Percentiles rank a stretch among this genome's conserved stretches.
phyloP scores from a whole-genome alignment of 106 monocot species.

The Allium fistulosum region DNA sequence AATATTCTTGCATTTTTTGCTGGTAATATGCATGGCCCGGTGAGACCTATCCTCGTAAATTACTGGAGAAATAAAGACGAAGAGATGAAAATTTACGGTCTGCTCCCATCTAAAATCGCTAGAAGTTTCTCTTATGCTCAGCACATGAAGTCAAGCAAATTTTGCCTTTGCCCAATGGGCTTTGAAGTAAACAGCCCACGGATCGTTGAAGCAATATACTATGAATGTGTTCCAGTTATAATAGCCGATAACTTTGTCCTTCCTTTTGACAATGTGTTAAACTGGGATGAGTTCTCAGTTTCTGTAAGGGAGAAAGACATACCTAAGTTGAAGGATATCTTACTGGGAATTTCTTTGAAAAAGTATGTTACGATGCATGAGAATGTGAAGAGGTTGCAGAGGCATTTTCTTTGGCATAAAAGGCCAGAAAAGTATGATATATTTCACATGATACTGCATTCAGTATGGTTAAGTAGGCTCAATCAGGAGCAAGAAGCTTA shows the following conservation, averaged over 20 bases:
- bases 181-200: slow-evolving; percentile 88
- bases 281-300: slow-evolving; percentile 71
- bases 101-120: slow-evolving; percentile 30
- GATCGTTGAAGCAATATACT: slow-evolving; percentile 79
- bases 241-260: slow-evolving; percentile 69
- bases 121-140: slow-evolving; percentile 38
- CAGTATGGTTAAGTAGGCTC: slow-evolving; percentile 76
- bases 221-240: slow-evolving; percentile 84
- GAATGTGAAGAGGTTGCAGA: slow-evolving; percentile 67
- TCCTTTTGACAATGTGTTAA: slow-evolving; percentile 66
- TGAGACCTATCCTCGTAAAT: slow-evolving; percentile 56
- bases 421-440: slow-evolving; percentile 73
- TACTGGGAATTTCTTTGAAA: slow-evolving; percentile 26
- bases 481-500: slow-evolving; percentile 26
- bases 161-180: slow-evolving; percentile 77
- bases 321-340: slow-evolving; percentile 51
- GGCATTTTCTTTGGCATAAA: slow-evolving; percentile 75
- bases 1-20: slow-evolving; percentile 70
- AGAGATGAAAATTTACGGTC: slow-evolving; percentile 50
- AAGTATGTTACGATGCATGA: slow-evolving; percentile 45
- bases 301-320: slow-evolving; percentile 67
- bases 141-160: slow-evolving; percentile 80
- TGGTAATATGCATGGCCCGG: slow-evolving; percentile 76
- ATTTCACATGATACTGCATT: slow-evolving; percentile 89
- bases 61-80: slow-evolving; percentile 45